Conservation (phyloP, 108 stramenopile genomes). For the Skeletonema tropicum region DNA sequence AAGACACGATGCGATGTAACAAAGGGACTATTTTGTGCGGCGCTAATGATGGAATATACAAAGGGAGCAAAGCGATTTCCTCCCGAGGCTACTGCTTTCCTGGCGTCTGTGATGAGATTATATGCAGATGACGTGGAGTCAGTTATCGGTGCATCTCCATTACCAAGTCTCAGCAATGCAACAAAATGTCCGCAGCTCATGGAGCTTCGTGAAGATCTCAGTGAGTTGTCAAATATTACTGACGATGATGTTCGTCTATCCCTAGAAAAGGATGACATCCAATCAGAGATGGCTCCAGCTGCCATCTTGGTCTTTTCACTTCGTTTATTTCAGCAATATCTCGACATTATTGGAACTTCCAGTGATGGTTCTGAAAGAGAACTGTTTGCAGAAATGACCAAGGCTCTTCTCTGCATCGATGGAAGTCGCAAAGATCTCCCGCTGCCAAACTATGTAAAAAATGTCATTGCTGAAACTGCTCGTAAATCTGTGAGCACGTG, state of each 20-base stretch:
- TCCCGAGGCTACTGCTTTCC: constrained; percentile 87
- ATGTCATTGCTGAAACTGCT: constrained; percentile 50
- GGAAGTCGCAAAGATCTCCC: constrained; percentile 52
- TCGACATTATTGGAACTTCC: constrained; percentile 41
- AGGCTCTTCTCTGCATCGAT: constrained; percentile 55
- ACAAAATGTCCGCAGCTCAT: constrained; percentile 21
- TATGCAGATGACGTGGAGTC: constrained; percentile 62
- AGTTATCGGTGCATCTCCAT: constrained; percentile 23
- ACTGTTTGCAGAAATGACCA: constrained; percentile 58
- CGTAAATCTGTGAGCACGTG: constrained; percentile 40
- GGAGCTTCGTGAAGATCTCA: constrained; percentile 23
- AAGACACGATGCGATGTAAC: constrained; percentile 68
- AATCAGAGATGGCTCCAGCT: constrained; percentile 19
- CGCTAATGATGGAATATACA: constrained; percentile 83
- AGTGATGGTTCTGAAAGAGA: constrained; percentile 59
- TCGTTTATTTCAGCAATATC: constrained; percentile 44
- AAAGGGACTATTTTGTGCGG: constrained; percentile 77
- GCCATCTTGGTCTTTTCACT: constrained; percentile 61
- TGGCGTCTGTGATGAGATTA: constrained; percentile 65
- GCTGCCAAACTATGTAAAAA: constrained; percentile 50
- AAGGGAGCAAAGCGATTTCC: constrained; percentile 78
- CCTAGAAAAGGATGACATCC: constrained; percentile 62
- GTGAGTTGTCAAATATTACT: constrained; percentile 4
- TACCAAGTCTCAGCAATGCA: constrained; percentile 64
- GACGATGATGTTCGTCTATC: constrained; percentile 34